Conservation (phyloP, 371 early-diverging fungal genomes). For the Coemansia sp. region DNA sequence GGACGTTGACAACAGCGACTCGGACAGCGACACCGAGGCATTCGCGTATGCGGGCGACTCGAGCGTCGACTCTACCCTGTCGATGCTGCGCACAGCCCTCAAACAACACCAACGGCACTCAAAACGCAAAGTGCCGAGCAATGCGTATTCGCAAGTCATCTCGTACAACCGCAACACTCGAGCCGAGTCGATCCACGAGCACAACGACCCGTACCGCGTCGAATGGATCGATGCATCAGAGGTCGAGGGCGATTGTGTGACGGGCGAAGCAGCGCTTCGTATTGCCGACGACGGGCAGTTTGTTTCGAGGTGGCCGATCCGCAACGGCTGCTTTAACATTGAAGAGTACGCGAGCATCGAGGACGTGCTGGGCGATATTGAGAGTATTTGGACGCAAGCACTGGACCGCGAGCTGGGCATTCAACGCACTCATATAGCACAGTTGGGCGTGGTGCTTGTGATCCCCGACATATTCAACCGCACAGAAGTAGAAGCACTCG, state of each 20-base stretch:
- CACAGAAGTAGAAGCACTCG: slow-evolving; percentile 61
- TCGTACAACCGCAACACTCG: slow-evolving; percentile 67
- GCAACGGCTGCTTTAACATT: slow-evolving; percentile 70
- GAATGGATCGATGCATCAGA: slow-evolving; percentile 67
- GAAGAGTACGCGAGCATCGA: slow-evolving; percentile 67
- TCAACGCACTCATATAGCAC: slow-evolving; percentile 56
- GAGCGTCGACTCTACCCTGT: slow-evolving; percentile 21
- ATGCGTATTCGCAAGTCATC: slow-evolving; percentile 68
- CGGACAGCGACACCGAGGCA: background rate
- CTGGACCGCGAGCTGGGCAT: slow-evolving; percentile 74
- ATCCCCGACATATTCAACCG: slow-evolving; percentile 75
- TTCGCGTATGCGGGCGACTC: background rate
- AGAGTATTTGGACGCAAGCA: slow-evolving; percentile 72
- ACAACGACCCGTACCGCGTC: slow-evolving; percentile 85
- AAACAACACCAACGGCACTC: slow-evolving; percentile 74
- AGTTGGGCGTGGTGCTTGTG: slow-evolving; percentile 70
- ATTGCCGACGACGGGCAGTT: slow-evolving; percentile 40
- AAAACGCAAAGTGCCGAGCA: slow-evolving; percentile 73
- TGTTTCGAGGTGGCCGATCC: slow-evolving; percentile 64
- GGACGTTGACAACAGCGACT: slow-evolving; percentile 14
- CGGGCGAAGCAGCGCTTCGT: slow-evolving; percentile 62
- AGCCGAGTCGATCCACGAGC: slow-evolving; percentile 75
- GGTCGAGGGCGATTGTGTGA: slow-evolving; percentile 54
- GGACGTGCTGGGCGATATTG: slow-evolving; percentile 70
- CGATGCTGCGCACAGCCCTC: slow-evolving; percentile 58